Base-by-base conservation (phyloP, 495 filamentous ascomycete genomes). In the Podospora sp. region DNA sequence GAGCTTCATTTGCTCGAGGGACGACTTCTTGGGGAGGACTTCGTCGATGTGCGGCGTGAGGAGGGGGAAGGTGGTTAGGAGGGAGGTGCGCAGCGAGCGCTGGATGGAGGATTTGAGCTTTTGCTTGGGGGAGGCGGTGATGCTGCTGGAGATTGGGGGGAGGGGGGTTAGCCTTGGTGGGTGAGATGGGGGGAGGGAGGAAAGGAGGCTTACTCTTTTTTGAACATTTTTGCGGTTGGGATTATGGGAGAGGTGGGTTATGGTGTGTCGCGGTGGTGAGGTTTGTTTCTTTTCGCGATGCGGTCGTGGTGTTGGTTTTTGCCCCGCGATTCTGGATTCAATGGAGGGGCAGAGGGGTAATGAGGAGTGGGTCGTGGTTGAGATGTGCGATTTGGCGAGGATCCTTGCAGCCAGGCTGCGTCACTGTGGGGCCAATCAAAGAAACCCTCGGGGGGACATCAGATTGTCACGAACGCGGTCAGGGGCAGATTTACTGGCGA, bases 71-170 rank as follows among this genome's bases (percentile, higher is more conserved):
- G 92, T 90, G 40, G 92, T 86, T 68, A 92, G 78, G 71, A 97
- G 82, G 71, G 91, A 91, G 65, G 89, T 84, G 71, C 95, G 91
- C 66, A 99, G 86, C 68, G 83, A 87, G 68, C 95, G 92, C 80
- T 97, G 93, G 51, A 91, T 92, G 20, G 94, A 97, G 71, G 94
- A 97, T 81, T 98, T 99, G 79, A 99, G 92, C 85, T 98, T 99
- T 68, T 92, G 91, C 79, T 94, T 95, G 63, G 91, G 88, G 63
- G 89, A 89, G 9, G 89, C 79, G 72, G 88, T 83, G 77, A 97
- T 88, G 65, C 91, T 94, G 75, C 55, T 60, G 25, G 21, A 29
- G 53, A 50, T 11, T 66, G 70, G 60, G 40, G 18, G 69, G 25
- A 57, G 33, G 46, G 49, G 12, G 56, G 63, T 61, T 62, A 63